phyloP scores from a whole-genome alignment of 1,284 basidiomycete genomes.

The Apiotrichum siamense region DNA sequence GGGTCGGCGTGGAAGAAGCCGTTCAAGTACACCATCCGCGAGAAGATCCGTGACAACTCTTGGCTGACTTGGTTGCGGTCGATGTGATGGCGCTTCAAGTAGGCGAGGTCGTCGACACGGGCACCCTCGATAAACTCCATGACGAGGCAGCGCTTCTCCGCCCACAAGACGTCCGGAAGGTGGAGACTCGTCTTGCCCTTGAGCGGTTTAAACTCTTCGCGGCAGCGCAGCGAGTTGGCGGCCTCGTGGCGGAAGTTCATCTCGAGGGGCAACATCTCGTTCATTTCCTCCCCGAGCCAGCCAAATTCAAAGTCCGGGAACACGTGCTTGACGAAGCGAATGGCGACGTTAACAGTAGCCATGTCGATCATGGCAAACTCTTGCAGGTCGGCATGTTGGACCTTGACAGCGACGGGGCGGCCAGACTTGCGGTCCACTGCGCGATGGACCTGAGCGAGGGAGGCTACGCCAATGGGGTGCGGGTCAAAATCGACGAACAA shows the following conservation, averaged over 20 bases:
- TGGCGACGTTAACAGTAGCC: constrained; percentile 48
- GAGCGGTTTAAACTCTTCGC: constrained; percentile 62
- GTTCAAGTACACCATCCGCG: constrained; percentile 93
- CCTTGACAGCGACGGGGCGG: constrained; percentile 82
- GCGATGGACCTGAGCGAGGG: constrained; percentile 88
- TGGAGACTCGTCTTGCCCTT: constrained; percentile 71
- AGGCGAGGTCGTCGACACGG: constrained; percentile 81
- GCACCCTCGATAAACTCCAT: constrained; percentile 90
- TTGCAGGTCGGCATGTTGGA: constrained; percentile 91
- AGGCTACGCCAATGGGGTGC: constrained; percentile 89
- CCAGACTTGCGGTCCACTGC: constrained; percentile 68
- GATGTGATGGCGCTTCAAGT: constrained; percentile 74
- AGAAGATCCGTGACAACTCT: constrained; percentile 75
- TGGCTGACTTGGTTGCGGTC: constrained; percentile 90
- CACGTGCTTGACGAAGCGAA: constrained; percentile 79
- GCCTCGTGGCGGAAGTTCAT: constrained; percentile 79
- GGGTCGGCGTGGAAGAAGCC: constrained; percentile 54
- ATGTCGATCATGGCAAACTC: constrained; percentile 87
- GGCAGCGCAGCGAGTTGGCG: constrained; percentile 67
- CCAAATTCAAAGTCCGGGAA: constrained; percentile 69
- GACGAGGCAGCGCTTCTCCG: constrained; percentile 77
- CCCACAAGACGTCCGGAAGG: constrained; percentile 79
- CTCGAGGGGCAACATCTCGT: constrained; percentile 85
- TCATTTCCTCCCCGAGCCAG: constrained; percentile 91
- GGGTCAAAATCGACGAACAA: constrained; percentile 73